These are phyloP conservation scores for Quercus wislizeni DNA, from an alignment of 306 rosid species.

Conservation along the genomic window DNA sequence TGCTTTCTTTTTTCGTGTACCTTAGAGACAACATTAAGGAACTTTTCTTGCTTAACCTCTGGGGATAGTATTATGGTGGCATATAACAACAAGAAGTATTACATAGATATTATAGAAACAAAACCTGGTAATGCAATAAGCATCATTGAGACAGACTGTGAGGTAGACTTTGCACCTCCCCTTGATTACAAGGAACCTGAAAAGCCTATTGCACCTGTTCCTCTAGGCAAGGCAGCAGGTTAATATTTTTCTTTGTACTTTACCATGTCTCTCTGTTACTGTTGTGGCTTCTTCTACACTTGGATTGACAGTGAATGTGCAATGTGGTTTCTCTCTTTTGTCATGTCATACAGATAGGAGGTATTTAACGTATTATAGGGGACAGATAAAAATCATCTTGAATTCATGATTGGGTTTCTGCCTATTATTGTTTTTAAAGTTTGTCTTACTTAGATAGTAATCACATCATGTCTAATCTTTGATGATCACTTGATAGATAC, in stretches of 20 bases:
- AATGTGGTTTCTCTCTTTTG: neutral
- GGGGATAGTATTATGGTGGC: constrained; percentile 99
- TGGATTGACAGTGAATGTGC: neutral
- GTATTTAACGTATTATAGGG: neutral
- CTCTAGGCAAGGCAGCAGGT: constrained; percentile 69
- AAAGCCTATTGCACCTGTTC: constrained; percentile 45
- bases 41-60: constrained; percentile 87
- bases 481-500: neutral
- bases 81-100: constrained; percentile 90
- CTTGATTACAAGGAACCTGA: constrained; percentile 98
- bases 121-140: constrained; percentile 88
- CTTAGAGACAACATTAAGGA: constrained; percentile 88
- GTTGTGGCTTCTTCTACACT: neutral
- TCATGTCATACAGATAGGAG: neutral
- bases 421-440: neutral
- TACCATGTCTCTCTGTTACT: neutral
- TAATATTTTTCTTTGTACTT: constrained; percentile 5
- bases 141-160: constrained; percentile 98
- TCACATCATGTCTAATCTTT: neutral
- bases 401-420: neutral
- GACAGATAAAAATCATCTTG: neutral
- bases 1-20: constrained; percentile 41
- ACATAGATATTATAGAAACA: constrained; percentile 86
- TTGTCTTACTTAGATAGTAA: neutral
- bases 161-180: constrained; percentile 99